Percentiles rank a stretch among this genome's conserved stretches.
Evolutionary conservation across 441 rosid species (phyloP).

Genomic region (Bruguiera hainesii): DNA sequence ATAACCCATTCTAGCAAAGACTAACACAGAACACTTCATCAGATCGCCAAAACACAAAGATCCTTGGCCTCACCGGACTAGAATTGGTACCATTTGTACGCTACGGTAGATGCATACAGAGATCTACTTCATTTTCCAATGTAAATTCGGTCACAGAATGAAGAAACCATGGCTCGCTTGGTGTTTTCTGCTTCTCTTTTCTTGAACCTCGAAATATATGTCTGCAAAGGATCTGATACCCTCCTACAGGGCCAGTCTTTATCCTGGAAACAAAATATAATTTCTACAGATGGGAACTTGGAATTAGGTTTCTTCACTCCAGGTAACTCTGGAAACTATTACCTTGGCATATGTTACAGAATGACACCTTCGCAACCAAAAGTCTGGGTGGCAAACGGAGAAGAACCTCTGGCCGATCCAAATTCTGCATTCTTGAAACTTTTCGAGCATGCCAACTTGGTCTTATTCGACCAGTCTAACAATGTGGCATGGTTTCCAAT

Average conservation of each 20-base stretch:
- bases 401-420: conserved; percentile 6
- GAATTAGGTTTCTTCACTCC: conserved; percentile 30
- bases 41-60: no score
- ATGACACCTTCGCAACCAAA: not conserved
- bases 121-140: no score
- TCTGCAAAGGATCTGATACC: conserved; percentile 16
- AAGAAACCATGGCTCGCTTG: not conserved
- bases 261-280: conserved; percentile 18
- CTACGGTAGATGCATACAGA: no score
- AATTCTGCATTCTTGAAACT: conserved; percentile 16
- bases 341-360: conserved; percentile 27
- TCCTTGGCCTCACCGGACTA: no score
- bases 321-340: conserved; percentile 14
- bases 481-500: conserved; percentile 17
- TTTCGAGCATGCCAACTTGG: conserved; percentile 15
- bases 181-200: conserved; percentile 4
- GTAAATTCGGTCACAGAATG: not conserved
- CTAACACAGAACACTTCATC: no score
- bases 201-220: not conserved
- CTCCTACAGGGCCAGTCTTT: conserved; percentile 23
- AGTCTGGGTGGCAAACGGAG: conserved; percentile 25
- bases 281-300: conserved; percentile 20
- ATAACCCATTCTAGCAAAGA: no score
- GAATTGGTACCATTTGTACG: no score
- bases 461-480: conserved; percentile 11